These are phyloP conservation scores for Myxozyma melibiosi DNA, from an alignment of 805 yeast genomes.

Conservation along the genomic window DNA sequence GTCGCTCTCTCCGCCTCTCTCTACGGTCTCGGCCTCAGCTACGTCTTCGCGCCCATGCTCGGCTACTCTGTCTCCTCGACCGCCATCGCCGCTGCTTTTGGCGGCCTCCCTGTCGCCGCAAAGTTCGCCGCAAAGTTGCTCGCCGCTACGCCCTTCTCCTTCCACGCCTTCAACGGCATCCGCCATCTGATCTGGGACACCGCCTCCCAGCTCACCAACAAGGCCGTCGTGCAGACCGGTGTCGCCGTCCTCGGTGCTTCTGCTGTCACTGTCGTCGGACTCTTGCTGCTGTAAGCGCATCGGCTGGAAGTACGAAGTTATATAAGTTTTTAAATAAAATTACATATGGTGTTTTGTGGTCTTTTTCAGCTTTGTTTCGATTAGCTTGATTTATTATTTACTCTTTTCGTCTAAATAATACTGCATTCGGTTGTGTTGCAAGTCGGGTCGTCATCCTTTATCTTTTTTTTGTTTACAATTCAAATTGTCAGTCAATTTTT, in stretches of 20 bases:
- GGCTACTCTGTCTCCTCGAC: constrained; percentile 60
- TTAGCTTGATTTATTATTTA: too few species aligned
- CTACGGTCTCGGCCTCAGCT: constrained; percentile 74
- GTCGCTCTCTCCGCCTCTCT: constrained; percentile 61
- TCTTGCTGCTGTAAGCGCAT: constrained; percentile 42
- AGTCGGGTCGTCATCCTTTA: too few species aligned
- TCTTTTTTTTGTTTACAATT: too few species aligned
- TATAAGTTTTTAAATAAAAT: background rate
- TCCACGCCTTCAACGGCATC: constrained; percentile 82
- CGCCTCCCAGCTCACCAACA: constrained; percentile 74
- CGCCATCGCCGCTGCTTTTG: constrained; percentile 55
- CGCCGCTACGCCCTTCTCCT: constrained; percentile 80
- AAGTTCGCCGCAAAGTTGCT: constrained; percentile 68
- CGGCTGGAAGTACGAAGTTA: background rate
- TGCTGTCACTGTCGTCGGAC: constrained; percentile 55
- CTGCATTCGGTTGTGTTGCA: too few species aligned
- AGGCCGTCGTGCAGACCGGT: constrained; percentile 93
- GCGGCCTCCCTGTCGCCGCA: constrained; percentile 63
- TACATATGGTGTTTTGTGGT: background rate
- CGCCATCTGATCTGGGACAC: constrained; percentile 95
- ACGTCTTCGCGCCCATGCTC: constrained; percentile 66
- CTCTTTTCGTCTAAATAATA: background rate
- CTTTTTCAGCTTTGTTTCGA: too few species aligned
- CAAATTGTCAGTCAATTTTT: too few species aligned
- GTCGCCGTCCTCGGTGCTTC: constrained; percentile 73